Conservation (phyloP, 2,329 filamentous ascomycete genomes). For the Colletotrichum salicis region DNA sequence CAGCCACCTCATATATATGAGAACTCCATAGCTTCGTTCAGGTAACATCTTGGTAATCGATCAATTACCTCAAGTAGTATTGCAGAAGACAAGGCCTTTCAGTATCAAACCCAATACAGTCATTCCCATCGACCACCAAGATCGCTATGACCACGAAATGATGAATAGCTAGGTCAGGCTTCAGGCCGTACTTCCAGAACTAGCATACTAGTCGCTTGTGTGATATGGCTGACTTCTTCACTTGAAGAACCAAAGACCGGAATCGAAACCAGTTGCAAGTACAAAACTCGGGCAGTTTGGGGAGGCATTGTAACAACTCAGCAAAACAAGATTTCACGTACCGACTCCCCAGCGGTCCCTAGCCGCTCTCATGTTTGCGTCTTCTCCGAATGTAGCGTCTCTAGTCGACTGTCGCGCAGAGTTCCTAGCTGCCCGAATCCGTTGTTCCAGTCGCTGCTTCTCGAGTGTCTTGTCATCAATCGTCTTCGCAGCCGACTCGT, state of each 20-base stretch:
- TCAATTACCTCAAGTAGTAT: neutral
- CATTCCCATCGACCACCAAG: neutral
- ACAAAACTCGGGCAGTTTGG: neutral
- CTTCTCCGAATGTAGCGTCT: constrained; percentile 2
- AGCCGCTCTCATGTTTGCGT: constrained; percentile 2
- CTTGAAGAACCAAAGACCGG: neutral
- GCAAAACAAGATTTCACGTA: neutral
- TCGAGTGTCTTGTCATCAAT: constrained; percentile 15
- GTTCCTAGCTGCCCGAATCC: constrained; percentile 8
- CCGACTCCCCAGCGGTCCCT: constrained; percentile 18
- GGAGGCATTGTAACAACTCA: neutral
- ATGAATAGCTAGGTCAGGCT: neutral
- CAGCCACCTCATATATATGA: neutral
- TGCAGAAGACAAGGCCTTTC: neutral
- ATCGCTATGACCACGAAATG: neutral
- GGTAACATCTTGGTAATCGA: neutral
- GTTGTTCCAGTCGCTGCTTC: constrained; percentile 22
- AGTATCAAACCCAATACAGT: neutral
- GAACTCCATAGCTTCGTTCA: neutral
- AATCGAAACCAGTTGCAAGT: neutral
- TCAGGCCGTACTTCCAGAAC: neutral
- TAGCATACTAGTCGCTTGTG: neutral
- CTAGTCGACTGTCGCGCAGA: constrained; percentile 6
- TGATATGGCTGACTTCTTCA: neutral
- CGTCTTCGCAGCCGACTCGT: neutral